Evolutionary conservation across 495 filamentous ascomycete species (phyloP).

Genomic region (Aspergillus bridgeri): DNA sequence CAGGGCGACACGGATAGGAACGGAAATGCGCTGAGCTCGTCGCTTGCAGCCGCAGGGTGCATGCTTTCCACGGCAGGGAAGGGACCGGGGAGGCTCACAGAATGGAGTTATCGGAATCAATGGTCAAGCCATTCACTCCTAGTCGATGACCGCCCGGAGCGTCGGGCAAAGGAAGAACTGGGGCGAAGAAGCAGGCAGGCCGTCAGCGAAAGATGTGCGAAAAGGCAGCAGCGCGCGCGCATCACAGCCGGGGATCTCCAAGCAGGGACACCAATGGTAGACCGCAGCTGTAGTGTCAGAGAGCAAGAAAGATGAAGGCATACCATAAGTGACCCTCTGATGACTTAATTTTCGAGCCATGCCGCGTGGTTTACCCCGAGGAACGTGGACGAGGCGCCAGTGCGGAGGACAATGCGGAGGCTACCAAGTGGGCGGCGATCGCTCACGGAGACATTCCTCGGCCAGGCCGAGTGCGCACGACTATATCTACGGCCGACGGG

Average conservation of each 20-base stretch:
- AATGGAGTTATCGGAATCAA: constrained; percentile 80
- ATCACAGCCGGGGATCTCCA: too few relatives aligned
- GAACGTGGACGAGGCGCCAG: constrained; percentile 15
- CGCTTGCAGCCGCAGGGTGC: background rate
- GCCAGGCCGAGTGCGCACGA: background rate
- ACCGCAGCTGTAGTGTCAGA: constrained; percentile 58
- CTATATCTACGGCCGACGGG: background rate
- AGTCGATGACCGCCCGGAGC: constrained; percentile 87
- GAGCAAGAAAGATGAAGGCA: constrained; percentile 15
- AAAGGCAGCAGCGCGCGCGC: background rate
- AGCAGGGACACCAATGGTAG: background rate
- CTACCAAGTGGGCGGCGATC: constrained; percentile 29
- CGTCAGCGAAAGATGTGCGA: constrained; percentile 12
- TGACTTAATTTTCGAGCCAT: constrained; percentile 49
- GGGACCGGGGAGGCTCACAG: constrained; percentile 56
- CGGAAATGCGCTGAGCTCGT: background rate
- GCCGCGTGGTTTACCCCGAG: constrained; percentile 26
- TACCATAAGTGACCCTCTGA: constrained; percentile 51
- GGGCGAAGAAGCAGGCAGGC: constrained; percentile 9
- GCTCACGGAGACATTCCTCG: constrained; percentile 8
- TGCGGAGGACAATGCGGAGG: constrained; percentile 39
- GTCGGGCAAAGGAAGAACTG: constrained; percentile 92
- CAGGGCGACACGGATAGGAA: constrained; percentile 1
- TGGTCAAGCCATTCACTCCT: constrained; percentile 88
- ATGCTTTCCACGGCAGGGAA: background rate